phyloP scores from a whole-genome alignment of 345 rosid species.

The Microthlaspi erraticum region DNA sequence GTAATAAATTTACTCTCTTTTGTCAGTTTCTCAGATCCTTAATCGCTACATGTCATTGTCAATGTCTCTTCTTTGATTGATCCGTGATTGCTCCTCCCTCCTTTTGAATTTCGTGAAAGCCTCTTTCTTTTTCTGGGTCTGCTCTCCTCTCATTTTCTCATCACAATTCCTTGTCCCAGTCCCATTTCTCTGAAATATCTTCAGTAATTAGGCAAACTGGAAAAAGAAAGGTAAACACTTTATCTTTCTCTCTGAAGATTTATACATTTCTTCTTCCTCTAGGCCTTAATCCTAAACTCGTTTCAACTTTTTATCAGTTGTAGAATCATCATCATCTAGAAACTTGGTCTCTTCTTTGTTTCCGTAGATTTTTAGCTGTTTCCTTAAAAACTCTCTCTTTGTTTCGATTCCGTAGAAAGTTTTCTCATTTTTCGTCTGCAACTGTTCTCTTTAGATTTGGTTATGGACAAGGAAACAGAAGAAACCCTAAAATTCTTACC shows the following conservation, averaged over 20 bases:
- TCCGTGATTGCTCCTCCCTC: conserved; percentile 6
- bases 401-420: neutral
- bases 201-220: neutral
- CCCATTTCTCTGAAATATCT: neutral
- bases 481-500: conserved; percentile 6
- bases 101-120: neutral
- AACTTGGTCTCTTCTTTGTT: neutral
- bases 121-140: neutral
- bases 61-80: neutral
- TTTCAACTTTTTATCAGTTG: no score
- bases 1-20: conserved; percentile 1
- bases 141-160: neutral
- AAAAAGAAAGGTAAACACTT: neutral
- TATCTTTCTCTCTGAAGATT: neutral
- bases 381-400: neutral
- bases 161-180: neutral
- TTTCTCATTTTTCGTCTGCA: neutral
- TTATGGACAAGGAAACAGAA: neutral
- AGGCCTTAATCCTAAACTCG: neutral
- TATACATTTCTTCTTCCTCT: neutral
- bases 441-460: neutral
- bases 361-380: neutral
- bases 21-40: neutral
- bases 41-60: neutral
- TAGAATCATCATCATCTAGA: neutral